A percentile compares a stretch with the other conserved stretches of the same genome.
These are phyloP conservation scores for Taiozyma sp. DNA, from an alignment of 1,139 yeast species.

Conservation along the genomic window DNA sequence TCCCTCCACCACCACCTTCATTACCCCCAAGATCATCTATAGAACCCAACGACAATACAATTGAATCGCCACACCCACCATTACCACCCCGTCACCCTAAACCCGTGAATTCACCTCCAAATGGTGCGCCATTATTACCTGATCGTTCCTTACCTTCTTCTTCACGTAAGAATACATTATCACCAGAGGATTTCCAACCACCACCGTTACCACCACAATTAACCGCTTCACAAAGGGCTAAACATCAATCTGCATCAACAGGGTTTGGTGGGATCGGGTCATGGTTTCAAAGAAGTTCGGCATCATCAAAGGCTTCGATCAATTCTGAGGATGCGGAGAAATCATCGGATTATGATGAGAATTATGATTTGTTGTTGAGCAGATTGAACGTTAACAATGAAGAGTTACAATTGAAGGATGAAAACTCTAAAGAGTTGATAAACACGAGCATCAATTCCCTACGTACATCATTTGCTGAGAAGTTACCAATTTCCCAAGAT, in stretches of 20 bases:
- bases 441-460: conserved; percentile 55
- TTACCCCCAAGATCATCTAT: neutral
- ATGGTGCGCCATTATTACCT: neutral
- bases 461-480: conserved; percentile 29
- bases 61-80: neutral
- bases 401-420: conserved; percentile 29
- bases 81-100: conserved; percentile 1
- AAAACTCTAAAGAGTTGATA: conserved; percentile 41
- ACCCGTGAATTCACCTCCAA: neutral
- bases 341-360: conserved; percentile 25
- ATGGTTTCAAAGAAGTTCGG: conserved; percentile 17
- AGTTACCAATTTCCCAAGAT: conserved; percentile 20
- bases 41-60: neutral
- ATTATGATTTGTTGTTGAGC: conserved; percentile 37
- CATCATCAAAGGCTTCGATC: conserved; percentile 6
- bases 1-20: neutral
- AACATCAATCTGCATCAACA: conserved; percentile 9
- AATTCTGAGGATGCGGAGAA: conserved; percentile 11
- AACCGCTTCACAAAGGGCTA: conserved; percentile 16
- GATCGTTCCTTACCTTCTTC: neutral
- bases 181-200: conserved; percentile 11
- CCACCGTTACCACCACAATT: conserved; percentile 25
- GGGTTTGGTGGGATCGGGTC: conserved; percentile 10
- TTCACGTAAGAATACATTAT: neutral
- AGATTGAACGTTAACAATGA: conserved; percentile 34